phyloP scores from a whole-genome alignment of 768 basidiomycete genomes.

The Naganishia antarctica region DNA sequence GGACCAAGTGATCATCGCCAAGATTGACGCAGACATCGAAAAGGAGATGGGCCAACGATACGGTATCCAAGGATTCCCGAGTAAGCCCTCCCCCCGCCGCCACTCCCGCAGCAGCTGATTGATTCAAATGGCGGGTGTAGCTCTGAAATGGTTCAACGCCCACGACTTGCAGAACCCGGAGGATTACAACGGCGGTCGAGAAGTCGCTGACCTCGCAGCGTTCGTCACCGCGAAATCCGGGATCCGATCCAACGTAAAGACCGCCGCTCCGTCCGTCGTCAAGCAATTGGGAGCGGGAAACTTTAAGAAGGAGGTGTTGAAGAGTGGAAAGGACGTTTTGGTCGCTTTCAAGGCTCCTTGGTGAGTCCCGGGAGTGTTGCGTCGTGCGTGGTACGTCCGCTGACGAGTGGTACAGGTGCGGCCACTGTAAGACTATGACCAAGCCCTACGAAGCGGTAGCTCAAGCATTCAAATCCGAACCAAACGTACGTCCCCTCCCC shows the following conservation, averaged over 20 bases:
- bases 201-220: slow-evolving; percentile 66
- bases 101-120: not conserved
- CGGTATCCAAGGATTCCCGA: slow-evolving; percentile 79
- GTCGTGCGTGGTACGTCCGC: not conserved
- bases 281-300: slow-evolving; percentile 64
- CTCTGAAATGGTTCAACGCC: slow-evolving; percentile 83
- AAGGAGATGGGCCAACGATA: slow-evolving; percentile 67
- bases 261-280: slow-evolving; percentile 70
- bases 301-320: slow-evolving; percentile 69
- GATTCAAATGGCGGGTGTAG: slow-evolving; percentile 50
- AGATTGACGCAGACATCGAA: slow-evolving; percentile 84
- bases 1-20: slow-evolving; percentile 80
- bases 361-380: slow-evolving; percentile 36
- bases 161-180: slow-evolving; percentile 58
- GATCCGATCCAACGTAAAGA: slow-evolving; percentile 80
- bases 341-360: slow-evolving; percentile 59
- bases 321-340: slow-evolving; percentile 71
- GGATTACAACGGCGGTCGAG: slow-evolving; percentile 71
- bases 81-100: slow-evolving; percentile 54
- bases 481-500: slow-evolving; percentile 55
- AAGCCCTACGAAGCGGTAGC: slow-evolving; percentile 83
- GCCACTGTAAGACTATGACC: slow-evolving; percentile 89
- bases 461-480: slow-evolving; percentile 68
- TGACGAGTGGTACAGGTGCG: slow-evolving; percentile 56
- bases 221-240: slow-evolving; percentile 71